Conservation (phyloP, 2,329 filamentous ascomycete genomes). For the Trichoderma sp. region DNA sequence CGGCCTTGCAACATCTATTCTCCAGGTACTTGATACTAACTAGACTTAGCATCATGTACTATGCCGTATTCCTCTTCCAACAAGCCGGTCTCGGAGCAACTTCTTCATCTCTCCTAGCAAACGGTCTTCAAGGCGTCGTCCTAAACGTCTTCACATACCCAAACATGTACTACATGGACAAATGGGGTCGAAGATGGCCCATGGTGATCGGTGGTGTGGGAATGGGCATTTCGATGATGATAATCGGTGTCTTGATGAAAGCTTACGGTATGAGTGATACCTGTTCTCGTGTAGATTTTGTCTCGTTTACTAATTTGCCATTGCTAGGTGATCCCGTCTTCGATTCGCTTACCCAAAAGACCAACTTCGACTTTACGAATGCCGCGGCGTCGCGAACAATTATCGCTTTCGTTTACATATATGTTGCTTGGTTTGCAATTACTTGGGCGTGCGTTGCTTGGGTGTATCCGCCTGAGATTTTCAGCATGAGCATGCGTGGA, state of each 20-base stretch:
- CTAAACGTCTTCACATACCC: constrained; percentile 21
- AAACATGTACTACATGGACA: constrained; percentile 22
- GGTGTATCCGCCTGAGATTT: constrained; percentile 58
- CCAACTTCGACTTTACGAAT: constrained; percentile 36
- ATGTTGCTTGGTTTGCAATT: constrained; percentile 58
- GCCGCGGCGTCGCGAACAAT: constrained; percentile 53
- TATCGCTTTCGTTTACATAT: constrained; percentile 60
- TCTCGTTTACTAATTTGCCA: background rate
- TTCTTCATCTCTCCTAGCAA: constrained; percentile 19
- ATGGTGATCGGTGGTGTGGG: constrained; percentile 19
- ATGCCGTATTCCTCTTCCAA: constrained; percentile 20
- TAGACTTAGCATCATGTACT: constrained; percentile 18
- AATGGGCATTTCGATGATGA: constrained; percentile 21
- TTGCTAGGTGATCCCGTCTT: constrained; percentile 14
- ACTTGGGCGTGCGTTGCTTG: constrained; percentile 60
- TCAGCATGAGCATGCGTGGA: constrained; percentile 36
- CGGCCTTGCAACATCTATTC: too few species aligned
- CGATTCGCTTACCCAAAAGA: constrained; percentile 18
- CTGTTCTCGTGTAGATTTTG: too few species aligned
- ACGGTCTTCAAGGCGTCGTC: constrained; percentile 20
- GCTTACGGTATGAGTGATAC: background rate
- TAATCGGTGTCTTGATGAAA: constrained; percentile 20
- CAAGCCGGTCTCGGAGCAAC: constrained; percentile 18
- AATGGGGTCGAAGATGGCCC: constrained; percentile 20
- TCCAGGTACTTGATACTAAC: background rate